A percentile compares a stretch with the other conserved stretches of the same genome.
Evolutionary conservation across 495 filamentous ascomycete species (phyloP).

Genomic region (Hypoxylon fuscum): DNA sequence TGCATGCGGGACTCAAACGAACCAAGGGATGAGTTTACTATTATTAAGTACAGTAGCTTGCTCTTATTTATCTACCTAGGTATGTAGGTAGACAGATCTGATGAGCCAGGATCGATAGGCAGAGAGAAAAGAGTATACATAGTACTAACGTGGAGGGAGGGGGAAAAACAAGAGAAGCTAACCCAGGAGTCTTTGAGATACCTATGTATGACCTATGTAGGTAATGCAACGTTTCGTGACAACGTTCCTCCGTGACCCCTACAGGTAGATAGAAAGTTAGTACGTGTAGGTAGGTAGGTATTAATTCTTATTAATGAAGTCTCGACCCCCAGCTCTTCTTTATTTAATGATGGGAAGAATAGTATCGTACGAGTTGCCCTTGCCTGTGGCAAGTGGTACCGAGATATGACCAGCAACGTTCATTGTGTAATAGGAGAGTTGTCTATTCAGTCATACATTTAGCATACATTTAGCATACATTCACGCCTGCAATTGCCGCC

Average conservation of each 20-base stretch:
- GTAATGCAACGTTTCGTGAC: slow-evolving; percentile 21
- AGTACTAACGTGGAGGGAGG: not conserved
- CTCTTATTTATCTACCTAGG: not conserved
- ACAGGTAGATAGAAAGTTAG: slow-evolving; percentile 12
- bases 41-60: slow-evolving; percentile 39
- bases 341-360: not conserved
- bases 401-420: not conserved
- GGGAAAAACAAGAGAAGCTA: slow-evolving; percentile 7
- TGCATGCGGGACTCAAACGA: slow-evolving; percentile 37
- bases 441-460: no score
- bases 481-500: no score
- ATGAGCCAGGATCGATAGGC: not conserved
- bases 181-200: not conserved
- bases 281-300: not conserved
- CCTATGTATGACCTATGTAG: no score
- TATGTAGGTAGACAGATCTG: slow-evolving; percentile 18
- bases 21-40: slow-evolving; percentile 23
- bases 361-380: not conserved
- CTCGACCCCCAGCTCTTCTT: slow-evolving; percentile 8
- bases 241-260: slow-evolving; percentile 22
- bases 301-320: slow-evolving; percentile 8
- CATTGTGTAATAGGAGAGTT: no score
- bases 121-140: not conserved
- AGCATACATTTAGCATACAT: no score
- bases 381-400: slow-evolving; percentile 8